A percentile compares a stretch with the other conserved stretches of the same genome.
Conservation (phyloP, 805 yeast species). For the Yarrowia keelungensis region DNA sequence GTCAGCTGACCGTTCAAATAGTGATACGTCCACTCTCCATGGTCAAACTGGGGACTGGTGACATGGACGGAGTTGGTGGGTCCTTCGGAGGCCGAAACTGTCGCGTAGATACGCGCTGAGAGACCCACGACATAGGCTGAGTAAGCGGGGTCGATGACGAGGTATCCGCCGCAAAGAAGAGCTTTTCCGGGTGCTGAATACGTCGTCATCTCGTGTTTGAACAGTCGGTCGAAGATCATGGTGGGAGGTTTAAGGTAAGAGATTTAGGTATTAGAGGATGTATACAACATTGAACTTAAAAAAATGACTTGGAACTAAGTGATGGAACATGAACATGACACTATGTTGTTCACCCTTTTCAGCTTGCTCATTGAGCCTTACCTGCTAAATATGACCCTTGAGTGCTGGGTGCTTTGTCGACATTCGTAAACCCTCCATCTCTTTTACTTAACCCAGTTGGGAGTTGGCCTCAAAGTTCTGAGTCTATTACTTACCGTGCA, state of each 20-base stretch:
- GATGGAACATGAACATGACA: no score
- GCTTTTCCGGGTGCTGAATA: conserved; percentile 98
- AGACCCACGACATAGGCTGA: conserved; percentile 83
- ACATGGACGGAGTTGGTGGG: conserved; percentile 53
- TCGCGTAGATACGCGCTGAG: conserved; percentile 88
- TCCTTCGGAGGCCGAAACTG: conserved; percentile 49
- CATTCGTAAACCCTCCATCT: no score
- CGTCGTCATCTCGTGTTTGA: conserved; percentile 49
- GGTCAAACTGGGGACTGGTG: conserved; percentile 75
- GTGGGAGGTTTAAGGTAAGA: neutral
- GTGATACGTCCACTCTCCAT: conserved; percentile 72
- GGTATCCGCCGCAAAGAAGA: conserved; percentile 89
- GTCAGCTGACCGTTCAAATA: conserved; percentile 42
- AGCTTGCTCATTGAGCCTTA: no score
- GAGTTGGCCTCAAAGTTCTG: no score
- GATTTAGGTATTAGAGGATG: no score
- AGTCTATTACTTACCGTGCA: no score
- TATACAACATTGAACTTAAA: no score
- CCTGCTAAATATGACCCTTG: no score
- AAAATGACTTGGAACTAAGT: no score
- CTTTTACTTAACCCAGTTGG: no score
- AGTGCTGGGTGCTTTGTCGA: no score
- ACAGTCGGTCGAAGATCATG: conserved; percentile 28
- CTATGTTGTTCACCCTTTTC: no score
- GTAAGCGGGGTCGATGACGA: conserved; percentile 81